These are phyloP conservation scores for Saccharomycopsis vini DNA, from an alignment of 805 yeast species.

Conservation along the genomic window DNA sequence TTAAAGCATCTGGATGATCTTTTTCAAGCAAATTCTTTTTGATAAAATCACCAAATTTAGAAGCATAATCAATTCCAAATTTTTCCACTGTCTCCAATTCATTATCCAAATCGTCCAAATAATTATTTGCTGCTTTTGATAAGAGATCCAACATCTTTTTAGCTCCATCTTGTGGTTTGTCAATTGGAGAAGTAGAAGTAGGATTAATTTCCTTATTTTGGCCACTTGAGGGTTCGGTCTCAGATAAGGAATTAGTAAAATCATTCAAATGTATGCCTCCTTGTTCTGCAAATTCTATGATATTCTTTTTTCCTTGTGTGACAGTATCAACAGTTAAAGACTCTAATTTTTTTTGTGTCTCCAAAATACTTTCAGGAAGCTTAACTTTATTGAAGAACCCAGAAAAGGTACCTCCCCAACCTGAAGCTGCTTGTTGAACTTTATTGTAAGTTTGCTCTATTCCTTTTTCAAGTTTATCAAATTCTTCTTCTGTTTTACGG, in stretches of 20 bases:
- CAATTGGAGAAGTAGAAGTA: neutral
- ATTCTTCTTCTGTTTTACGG: slow-evolving; percentile 44
- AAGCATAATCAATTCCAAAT: slow-evolving; percentile 51
- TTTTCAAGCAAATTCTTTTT: slow-evolving; percentile 30
- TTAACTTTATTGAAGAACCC: slow-evolving; percentile 31
- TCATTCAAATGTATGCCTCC: slow-evolving; percentile 19
- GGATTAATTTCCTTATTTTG: too few species aligned
- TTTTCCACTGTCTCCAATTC: slow-evolving; percentile 68
- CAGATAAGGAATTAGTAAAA: slow-evolving; percentile 18
- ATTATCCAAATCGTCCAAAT: slow-evolving; percentile 63
- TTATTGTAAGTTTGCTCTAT: slow-evolving; percentile 41
- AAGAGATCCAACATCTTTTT: slow-evolving; percentile 25
- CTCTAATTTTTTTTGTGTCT: slow-evolving; percentile 19
- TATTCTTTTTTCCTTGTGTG: slow-evolving; percentile 12
- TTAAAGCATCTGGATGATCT: slow-evolving; percentile 19
- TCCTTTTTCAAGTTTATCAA: slow-evolving; percentile 42
- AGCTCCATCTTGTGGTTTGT: slow-evolving; percentile 4
- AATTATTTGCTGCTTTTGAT: slow-evolving; percentile 43
- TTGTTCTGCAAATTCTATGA: slow-evolving; percentile 17
- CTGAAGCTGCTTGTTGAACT: slow-evolving; percentile 33
- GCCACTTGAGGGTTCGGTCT: slow-evolving; percentile 21
- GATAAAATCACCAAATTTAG: slow-evolving; percentile 50
- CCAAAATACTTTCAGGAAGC: slow-evolving; percentile 27
- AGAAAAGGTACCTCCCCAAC: slow-evolving; percentile 29
- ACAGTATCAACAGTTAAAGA: slow-evolving; percentile 7